phyloP scores from a whole-genome alignment of 129 eudicot species.

The Heracleum sosnowskyi region DNA sequence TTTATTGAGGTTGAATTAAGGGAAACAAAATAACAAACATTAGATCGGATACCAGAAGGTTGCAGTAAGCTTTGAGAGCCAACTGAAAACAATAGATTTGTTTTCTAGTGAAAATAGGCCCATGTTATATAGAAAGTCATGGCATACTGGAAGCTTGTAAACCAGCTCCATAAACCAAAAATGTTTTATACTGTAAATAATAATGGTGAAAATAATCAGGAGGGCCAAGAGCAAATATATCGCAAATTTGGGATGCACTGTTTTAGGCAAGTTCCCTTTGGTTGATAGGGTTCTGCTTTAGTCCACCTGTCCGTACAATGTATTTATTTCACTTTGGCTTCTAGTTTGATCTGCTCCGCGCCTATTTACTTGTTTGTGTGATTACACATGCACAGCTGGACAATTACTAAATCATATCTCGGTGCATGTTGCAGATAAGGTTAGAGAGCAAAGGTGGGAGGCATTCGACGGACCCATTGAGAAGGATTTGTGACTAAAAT shows the following conservation, averaged over 20 bases:
- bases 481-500: too few species aligned
- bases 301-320: not conserved
- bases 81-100: not conserved
- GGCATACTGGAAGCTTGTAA: not conserved
- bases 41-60: not conserved
- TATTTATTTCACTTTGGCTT: not conserved
- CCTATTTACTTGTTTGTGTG: not conserved
- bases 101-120: not conserved
- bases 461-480: conserved; percentile 72
- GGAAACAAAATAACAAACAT: not conserved
- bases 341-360: not conserved
- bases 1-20: not conserved
- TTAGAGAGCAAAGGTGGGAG: conserved; percentile 92
- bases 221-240: not conserved
- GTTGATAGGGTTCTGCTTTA: not conserved
- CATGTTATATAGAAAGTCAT: not conserved
- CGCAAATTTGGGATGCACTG: not conserved
- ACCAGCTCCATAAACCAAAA: not conserved
- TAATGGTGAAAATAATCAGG: not conserved
- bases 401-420: not conserved
- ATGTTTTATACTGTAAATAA: not conserved
- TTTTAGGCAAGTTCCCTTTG: not conserved
- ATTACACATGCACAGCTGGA: not conserved
- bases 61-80: not conserved
- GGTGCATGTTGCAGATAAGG: conserved; percentile 56